Evolutionary conservation across 768 basidiomycete genomes (phyloP), one percentile per base, ranked within the genome.

Genomic region (Tylopilus cervinicoccineus): DNA sequence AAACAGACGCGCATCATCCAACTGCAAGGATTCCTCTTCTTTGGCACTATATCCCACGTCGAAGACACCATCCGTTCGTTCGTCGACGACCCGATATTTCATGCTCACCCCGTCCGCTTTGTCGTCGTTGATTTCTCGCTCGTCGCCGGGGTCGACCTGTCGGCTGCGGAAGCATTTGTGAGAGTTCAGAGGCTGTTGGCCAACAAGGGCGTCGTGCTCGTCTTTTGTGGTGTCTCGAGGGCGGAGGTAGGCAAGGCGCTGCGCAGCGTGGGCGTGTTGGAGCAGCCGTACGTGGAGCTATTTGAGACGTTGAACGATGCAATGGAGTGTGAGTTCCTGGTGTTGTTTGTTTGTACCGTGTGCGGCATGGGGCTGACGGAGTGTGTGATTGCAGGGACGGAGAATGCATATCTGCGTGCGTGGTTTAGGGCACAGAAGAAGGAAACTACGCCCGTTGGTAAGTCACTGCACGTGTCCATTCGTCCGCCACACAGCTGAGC

Each of bases 101-200:
- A 78, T 29, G 71, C 72, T 13, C 81, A 81, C 41, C 92, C 93
- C 4, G 80, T 98, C 20, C 84, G 88, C 4, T 99, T 96, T 72
- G 79, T 98, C 27, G 79, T 97, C 8, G 74, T 97, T 38, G 94
- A 97, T 59, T 78, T 97, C 27, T 72, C 86, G 27, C 80, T 91
- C 27, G 93, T 93, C 1, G 80, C 80, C 10, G 93, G 94, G 0
- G 85, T 98, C 23, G 95, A 99, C 66, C 86, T 96, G 78, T 94
- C 90, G 0, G 82, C 94, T 4, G 91, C 94, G 1, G 95, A 98
- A 61, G 95, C 94, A 0, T 92, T 97, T 55, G 88, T 97, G 32
- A 80, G 95, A 10, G 77, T 97, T 8, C 93, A 95, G 55, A 77
- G 94, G 7, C 61, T 97, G 9, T 71, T 97, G 24, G 73, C 79